Base-by-base conservation (phyloP, 2,329 filamentous ascomycete genomes). In the Keithomyces neogunnii region DNA sequence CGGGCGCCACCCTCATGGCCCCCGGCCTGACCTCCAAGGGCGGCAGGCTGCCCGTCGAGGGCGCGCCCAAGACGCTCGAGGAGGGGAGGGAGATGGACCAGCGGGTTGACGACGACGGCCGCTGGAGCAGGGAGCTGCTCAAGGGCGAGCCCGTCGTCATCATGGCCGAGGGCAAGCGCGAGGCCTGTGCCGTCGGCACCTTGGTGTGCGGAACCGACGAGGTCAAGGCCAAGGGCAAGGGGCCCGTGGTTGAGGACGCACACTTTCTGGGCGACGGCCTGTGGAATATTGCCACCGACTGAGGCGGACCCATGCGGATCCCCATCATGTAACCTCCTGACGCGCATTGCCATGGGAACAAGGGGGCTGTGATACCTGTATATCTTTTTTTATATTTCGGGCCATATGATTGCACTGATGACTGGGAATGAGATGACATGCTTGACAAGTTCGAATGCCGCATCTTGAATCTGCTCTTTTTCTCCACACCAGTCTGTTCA, bases 261-360 rank as follows among this genome's bases (percentile, higher is more conserved):
- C 93, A 99, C 77, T 97, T 86, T 73, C 68, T 97, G 50, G 93
- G 93, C 0, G 93, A 99, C 74, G 93, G 92, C 19, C 72, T 99
- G 60, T 99, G 93, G 93, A 88, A 78, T 60, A 66, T 95, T 55
- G 64, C 59, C 29, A 67, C 74, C 26, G 75, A 80, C n/a, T 80
- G 66, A 56, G 40, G 35, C 5, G 48, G 11, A 29, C 9, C 31
- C 3, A n/a, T 35, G 33, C 19, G 19, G 19, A 19, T 19, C 19
- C 19, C 19, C 36, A 5, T n/a, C 36, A 13, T 38, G 5, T n/a
- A 38, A 10, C 36, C 36, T 13, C 36, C 11, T 38, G 11, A 38
- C 11, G 1, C 36, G 36, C 36, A 5, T 38, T 5, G 36, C 19
- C 7, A 13, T 13, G 36, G 19, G 19, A 19, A 19, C 19, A 19